These are phyloP conservation scores for Penicillium corylophilum DNA, from an alignment of 2,329 filamentous ascomycete species.

Conservation along the genomic window DNA sequence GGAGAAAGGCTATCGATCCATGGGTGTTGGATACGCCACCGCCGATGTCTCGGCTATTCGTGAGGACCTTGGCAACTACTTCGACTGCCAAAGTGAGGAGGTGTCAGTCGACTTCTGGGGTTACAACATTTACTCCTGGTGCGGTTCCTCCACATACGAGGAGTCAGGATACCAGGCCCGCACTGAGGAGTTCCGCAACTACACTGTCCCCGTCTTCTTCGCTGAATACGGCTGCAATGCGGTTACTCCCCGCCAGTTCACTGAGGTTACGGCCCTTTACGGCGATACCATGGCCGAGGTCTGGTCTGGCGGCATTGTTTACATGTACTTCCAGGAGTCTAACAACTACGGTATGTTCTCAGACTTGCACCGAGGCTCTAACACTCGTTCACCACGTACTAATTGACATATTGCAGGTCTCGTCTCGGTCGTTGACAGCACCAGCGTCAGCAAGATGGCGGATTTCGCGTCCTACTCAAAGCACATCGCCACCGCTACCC, in stretches of 20 bases:
- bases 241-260: constrained; percentile 68
- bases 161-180: constrained; percentile 76
- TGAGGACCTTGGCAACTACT: constrained; percentile 78
- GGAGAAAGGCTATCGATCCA: constrained; percentile 65
- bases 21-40: constrained; percentile 91
- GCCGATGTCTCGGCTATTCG: constrained; percentile 87
- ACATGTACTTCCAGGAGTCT: constrained; percentile 90
- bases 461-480: constrained; percentile 72
- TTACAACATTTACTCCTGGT: constrained; percentile 99
- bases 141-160: constrained; percentile 73
- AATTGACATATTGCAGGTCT: constrained; percentile 56
- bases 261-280: constrained; percentile 80
- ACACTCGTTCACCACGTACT: neutral
- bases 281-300: constrained; percentile 74
- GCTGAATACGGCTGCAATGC: constrained; percentile 95
- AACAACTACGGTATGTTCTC: constrained; percentile 59
- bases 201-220: constrained; percentile 91
- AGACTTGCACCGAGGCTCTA: neutral
- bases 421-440: constrained; percentile 56
- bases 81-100: constrained; percentile 73
- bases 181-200: constrained; percentile 79
- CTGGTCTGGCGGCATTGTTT: constrained; percentile 93
- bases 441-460: constrained; percentile 62
- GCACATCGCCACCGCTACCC: constrained; percentile 66
- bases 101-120: constrained; percentile 89